Conservation (phyloP, 371 early-diverging fungal species). For the Mucor indicus region DNA sequence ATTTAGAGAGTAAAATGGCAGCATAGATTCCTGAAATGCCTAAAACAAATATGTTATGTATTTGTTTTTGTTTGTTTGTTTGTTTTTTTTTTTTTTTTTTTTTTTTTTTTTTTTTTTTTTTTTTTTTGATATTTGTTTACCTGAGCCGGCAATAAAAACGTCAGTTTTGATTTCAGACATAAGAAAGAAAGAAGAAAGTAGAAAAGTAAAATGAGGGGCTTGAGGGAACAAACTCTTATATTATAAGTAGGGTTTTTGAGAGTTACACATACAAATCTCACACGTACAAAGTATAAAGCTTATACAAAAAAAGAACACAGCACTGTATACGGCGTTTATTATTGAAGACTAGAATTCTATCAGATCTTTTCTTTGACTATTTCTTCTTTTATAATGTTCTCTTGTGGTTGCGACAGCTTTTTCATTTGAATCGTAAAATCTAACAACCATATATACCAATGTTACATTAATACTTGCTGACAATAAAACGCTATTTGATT, state of each 20-base stretch:
- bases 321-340: no score
- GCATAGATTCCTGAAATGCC: slow-evolving; percentile 38
- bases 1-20: slow-evolving; percentile 30
- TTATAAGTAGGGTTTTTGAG: no score
- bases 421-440: slow-evolving; percentile 8
- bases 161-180: slow-evolving; percentile 22
- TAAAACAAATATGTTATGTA: no score
- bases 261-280: no score
- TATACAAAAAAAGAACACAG: no score
- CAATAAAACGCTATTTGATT: slow-evolving; percentile 17
- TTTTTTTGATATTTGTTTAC: slow-evolving; percentile 10
- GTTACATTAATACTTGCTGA: slow-evolving; percentile 24
- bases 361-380: slow-evolving; percentile 1
- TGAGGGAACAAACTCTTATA: not conserved
- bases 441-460: slow-evolving; percentile 18
- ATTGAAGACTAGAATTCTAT: not conserved
- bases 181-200: slow-evolving; percentile 12
- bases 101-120: no score
- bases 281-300: no score
- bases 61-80: no score
- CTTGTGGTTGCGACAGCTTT: slow-evolving; percentile 12
- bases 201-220: slow-evolving; percentile 14
- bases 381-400: slow-evolving; percentile 11
- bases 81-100: not conserved
- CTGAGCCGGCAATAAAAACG: slow-evolving; percentile 39